phyloP scores from a whole-genome alignment of 2,329 filamentous ascomycete genomes.

The Sodiomyces alkalinus region DNA sequence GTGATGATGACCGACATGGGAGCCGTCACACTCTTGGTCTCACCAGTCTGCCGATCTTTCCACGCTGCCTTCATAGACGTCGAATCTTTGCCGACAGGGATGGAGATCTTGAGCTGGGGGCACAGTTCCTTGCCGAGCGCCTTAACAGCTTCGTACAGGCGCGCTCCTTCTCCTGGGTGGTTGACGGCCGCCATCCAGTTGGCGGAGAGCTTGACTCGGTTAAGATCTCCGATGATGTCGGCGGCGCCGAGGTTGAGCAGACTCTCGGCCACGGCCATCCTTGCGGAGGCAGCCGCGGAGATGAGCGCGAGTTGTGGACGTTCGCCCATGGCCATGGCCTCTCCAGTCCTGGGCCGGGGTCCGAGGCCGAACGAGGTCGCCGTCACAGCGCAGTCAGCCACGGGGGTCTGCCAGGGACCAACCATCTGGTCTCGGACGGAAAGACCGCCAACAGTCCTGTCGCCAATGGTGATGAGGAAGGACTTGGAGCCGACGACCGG shows the following conservation, averaged over 20 bases:
- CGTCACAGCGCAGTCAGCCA: constrained; percentile 88
- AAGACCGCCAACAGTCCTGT: constrained; percentile 80
- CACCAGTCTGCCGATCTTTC: constrained; percentile 53
- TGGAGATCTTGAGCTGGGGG: constrained; percentile 76
- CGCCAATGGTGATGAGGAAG: constrained; percentile 93
- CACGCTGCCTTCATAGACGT: constrained; percentile 99
- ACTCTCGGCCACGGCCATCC: constrained; percentile 92
- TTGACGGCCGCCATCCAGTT: constrained; percentile 99
- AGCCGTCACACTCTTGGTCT: constrained; percentile 74
- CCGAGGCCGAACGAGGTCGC: constrained; percentile 58
- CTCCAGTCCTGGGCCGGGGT: constrained; percentile 59
- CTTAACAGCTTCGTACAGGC: constrained; percentile 83
- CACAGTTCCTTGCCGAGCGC: constrained; percentile 89
- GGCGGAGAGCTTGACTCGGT: constrained; percentile 73
- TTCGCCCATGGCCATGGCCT: constrained; percentile 97
- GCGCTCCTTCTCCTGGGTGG: constrained; percentile 83
- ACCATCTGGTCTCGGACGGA: constrained; percentile 90
- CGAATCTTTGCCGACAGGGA: constrained; percentile 95
- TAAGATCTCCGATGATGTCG: constrained; percentile 53
- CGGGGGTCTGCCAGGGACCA: constrained; percentile 87
- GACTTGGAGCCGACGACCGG: constrained; percentile 93
- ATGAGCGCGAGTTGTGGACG: constrained; percentile 82
- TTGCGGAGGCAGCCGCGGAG: constrained; percentile 73
- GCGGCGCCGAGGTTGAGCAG: constrained; percentile 84
- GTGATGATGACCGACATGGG: constrained; percentile 86